These are phyloP conservation scores for Rugonectria rugulosa DNA, from an alignment of 2,329 filamentous ascomycete species.

Conservation along the genomic window DNA sequence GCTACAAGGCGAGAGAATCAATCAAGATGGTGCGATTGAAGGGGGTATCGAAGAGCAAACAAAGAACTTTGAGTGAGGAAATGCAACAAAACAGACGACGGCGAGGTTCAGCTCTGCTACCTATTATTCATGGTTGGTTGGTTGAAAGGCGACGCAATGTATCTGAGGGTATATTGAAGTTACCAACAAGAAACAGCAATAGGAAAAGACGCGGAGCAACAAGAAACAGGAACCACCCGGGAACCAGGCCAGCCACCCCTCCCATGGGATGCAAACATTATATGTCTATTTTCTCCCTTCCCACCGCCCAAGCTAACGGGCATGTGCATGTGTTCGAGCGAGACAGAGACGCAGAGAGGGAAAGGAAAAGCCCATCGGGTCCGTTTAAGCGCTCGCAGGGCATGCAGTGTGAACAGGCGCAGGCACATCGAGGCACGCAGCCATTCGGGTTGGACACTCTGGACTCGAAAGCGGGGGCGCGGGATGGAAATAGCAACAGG, in stretches of 20 bases:
- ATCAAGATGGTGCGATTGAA: no score
- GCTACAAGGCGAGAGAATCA: no score
- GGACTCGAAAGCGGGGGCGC: not conserved
- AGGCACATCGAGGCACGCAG: not conserved
- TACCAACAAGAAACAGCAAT: no score
- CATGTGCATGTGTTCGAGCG: no score
- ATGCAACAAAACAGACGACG: slow-evolving; percentile 21
- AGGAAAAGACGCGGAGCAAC: not conserved
- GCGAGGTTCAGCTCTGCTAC: slow-evolving; percentile 29
- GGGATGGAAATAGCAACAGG: slow-evolving; percentile 18
- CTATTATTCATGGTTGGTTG: slow-evolving; percentile 39
- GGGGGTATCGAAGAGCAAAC: slow-evolving; percentile 24
- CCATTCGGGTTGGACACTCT: not conserved
- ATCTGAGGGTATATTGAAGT: no score
- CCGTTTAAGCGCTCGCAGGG: slow-evolving; percentile 23
- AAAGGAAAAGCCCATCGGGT: not conserved
- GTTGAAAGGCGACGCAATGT: no score
- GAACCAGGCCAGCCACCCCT: not conserved
- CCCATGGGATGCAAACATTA: not conserved
- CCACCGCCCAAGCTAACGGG: not conserved
- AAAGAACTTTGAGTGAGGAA: slow-evolving; percentile 23
- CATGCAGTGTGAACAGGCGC: not conserved
- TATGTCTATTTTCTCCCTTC: not conserved
- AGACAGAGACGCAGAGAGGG: not conserved
- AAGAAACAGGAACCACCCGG: not conserved